phyloP scores from a whole-genome alignment of 169 alveolate genomes.

The Prorocentrum cordatum region DNA sequence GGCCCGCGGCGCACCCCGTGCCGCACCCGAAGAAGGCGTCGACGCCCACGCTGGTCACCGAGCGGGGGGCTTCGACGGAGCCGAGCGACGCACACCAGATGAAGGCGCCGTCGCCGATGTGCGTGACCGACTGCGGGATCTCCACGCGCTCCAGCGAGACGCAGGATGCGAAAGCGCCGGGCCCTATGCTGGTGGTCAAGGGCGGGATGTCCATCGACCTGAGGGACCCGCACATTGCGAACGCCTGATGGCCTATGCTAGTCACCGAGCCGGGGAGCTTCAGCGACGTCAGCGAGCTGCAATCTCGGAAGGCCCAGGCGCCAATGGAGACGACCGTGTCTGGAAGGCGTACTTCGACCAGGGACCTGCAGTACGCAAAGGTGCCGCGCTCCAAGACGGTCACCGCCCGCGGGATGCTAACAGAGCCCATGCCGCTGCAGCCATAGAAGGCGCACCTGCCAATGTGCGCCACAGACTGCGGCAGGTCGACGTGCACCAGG shows the following conservation, averaged over 20 bases:
- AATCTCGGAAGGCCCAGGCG: too few relatives aligned
- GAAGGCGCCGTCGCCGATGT: not conserved
- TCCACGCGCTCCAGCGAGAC: not conserved
- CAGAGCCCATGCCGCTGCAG: too few relatives aligned
- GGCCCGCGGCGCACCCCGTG: too few relatives aligned
- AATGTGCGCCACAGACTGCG: too few relatives aligned
- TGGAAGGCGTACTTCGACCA: too few relatives aligned
- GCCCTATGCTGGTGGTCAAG: not conserved
- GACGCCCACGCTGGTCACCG: not conserved
- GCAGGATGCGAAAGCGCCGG: not conserved
- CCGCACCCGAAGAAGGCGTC: too few relatives aligned
- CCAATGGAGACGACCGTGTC: too few relatives aligned
- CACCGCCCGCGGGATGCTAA: too few relatives aligned
- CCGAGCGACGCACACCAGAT: not conserved
- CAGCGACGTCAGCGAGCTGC: not conserved
- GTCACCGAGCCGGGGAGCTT: not conserved
- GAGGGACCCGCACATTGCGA: not conserved
- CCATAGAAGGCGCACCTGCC: too few relatives aligned
- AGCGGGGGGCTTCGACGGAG: not conserved
- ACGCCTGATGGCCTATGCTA: not conserved
- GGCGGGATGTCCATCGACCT: not conserved
- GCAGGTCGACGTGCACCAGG: too few relatives aligned
- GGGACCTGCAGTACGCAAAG: too few relatives aligned
- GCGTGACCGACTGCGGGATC: not conserved
- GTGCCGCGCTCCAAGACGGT: too few relatives aligned